phyloP scores from a whole-genome alignment of 2,329 filamentous ascomycete genomes.

The Pyrenochaeta sp. region DNA sequence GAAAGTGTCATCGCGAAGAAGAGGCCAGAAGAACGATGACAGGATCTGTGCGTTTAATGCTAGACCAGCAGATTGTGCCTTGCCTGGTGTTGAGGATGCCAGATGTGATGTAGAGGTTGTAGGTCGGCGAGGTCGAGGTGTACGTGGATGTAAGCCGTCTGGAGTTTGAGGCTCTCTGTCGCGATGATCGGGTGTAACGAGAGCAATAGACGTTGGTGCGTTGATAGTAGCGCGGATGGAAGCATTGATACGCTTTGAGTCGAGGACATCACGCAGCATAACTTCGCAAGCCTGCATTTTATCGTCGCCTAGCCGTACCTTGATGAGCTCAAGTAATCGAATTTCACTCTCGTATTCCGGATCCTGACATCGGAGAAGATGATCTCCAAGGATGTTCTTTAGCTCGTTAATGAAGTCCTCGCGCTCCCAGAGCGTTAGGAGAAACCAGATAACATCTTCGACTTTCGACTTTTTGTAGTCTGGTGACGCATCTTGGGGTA shows the following conservation, averaged over 20 bases:
- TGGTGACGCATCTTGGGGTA: conserved; percentile 90
- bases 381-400: conserved; percentile 85
- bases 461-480: conserved; percentile 88
- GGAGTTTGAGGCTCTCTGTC: conserved; percentile 28
- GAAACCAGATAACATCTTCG: conserved; percentile 89
- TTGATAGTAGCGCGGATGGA: conserved; percentile 46
- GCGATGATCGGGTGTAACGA: conserved; percentile 30
- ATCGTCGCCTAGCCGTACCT: conserved; percentile 84
- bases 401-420: conserved; percentile 97
- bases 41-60: conserved; percentile 81
- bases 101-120: conserved; percentile 17
- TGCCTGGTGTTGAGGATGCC: conserved; percentile 21
- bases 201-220: conserved; percentile 9
- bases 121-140: conserved; percentile 36
- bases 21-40: conserved; percentile 93
- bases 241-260: conserved; percentile 78
- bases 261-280: conserved; percentile 92
- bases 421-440: conserved; percentile 87
- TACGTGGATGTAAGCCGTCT: conserved; percentile 28
- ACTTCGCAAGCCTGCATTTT: conserved; percentile 93
- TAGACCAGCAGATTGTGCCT: conserved; percentile 43
- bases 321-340: conserved; percentile 84
- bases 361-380: conserved; percentile 71
- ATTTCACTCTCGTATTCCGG: conserved; percentile 77
- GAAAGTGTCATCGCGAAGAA: conserved; percentile 75